These are phyloP conservation scores for Didymella pomorum DNA, from an alignment of 2,329 filamentous ascomycete species.

Conservation along the genomic window DNA sequence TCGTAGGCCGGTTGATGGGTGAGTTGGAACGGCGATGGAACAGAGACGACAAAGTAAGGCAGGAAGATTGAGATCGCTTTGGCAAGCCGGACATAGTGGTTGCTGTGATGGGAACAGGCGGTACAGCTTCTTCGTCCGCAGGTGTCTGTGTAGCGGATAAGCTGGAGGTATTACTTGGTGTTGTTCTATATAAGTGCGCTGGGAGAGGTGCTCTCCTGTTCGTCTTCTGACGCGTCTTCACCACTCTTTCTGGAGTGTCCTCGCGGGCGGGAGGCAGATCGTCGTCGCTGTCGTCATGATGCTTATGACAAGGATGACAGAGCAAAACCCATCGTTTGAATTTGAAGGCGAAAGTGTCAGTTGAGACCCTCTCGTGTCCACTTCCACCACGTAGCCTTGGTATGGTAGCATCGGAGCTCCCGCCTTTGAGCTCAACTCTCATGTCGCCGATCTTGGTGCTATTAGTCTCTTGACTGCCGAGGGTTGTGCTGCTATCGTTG, in stretches of 20 bases:
- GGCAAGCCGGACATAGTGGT: not conserved
- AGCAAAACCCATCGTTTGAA: conserved; percentile 13
- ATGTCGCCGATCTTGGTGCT: conserved; percentile 2
- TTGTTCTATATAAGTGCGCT: not conserved
- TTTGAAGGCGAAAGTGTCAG: conserved; percentile 5
- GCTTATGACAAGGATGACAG: conserved; percentile 7
- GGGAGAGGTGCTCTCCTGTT: conserved; percentile 4
- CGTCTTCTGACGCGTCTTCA: conserved; percentile 1
- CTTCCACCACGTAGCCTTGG: conserved; percentile 9
- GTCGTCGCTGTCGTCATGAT: conserved; percentile 8
- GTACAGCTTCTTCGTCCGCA: not conserved
- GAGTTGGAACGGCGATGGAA: not conserved
- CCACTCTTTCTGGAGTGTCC: conserved; percentile 4
- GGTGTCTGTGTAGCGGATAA: too few species aligned
- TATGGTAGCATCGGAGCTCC: not conserved
- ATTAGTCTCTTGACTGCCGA: conserved; percentile 2
- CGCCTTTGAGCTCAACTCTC: conserved; percentile 13
- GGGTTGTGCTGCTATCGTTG: not conserved
- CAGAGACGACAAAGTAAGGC: not conserved
- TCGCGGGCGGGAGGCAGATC: conserved; percentile 5
- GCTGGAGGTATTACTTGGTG: not conserved
- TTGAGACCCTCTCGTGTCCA: not conserved
- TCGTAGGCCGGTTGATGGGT: not conserved
- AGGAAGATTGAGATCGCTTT: not conserved
- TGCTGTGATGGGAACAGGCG: not conserved